Conservation (phyloP, 768 basidiomycete species). For the Suillus weaverae region DNA sequence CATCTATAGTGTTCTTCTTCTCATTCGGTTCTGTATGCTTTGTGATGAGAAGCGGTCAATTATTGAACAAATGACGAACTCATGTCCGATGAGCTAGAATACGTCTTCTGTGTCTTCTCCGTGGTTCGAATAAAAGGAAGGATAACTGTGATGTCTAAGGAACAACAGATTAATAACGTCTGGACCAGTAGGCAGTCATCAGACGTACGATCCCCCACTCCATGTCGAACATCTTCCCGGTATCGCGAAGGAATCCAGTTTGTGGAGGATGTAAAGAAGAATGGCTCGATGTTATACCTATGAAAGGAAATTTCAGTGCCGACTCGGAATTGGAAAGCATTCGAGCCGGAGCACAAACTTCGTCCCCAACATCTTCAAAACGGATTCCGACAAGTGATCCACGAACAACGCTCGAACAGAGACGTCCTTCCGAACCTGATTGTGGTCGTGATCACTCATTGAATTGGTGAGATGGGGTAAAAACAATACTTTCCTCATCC, state of each 20-base stretch:
- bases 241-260: slow-evolving; percentile 64
- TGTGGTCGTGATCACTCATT: background rate
- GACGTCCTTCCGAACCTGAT: slow-evolving; percentile 34
- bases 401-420: slow-evolving; percentile 12
- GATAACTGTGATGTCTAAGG: slow-evolving; percentile 26
- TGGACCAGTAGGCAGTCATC: background rate
- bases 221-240: slow-evolving; percentile 40
- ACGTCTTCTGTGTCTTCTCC: slow-evolving; percentile 14
- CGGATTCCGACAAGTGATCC: slow-evolving; percentile 10
- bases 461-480: background rate
- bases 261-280: slow-evolving; percentile 39
- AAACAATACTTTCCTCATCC: slow-evolving; percentile 18
- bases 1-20: slow-evolving; percentile 5
- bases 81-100: background rate
- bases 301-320: background rate
- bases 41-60: background rate
- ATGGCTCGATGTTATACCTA: slow-evolving; percentile 38
- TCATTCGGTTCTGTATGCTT: background rate
- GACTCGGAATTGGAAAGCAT: background rate
- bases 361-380: slow-evolving; percentile 37
- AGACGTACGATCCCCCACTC: background rate
- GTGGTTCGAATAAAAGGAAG: slow-evolving; percentile 42
- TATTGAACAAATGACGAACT: background rate
- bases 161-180: background rate
- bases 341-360: slow-evolving; percentile 18